A percentile compares a stretch with the other conserved stretches of the same genome.
phyloP scores from a whole-genome alignment of 257 asterid genomes.

The Solanum pinnatisectum region DNA sequence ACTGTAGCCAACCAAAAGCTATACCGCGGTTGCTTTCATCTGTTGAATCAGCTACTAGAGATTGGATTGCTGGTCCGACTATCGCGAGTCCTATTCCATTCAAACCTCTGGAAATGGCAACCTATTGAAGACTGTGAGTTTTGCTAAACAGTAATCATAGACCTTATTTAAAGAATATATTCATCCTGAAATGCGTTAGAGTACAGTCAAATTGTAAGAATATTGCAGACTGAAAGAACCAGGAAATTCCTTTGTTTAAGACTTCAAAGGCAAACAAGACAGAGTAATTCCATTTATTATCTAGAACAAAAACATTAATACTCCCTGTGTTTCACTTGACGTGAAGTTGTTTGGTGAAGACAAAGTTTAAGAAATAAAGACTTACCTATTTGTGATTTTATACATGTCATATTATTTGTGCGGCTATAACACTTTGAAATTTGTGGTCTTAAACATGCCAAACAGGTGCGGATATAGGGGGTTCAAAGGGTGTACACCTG shows the following conservation, averaged over 20 bases:
- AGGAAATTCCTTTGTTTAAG: neutral
- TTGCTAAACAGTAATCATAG: constrained; percentile 10
- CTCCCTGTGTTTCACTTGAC: neutral
- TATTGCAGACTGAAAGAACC: neutral
- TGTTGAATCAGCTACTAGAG: constrained; percentile 80
- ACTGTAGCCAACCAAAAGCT: constrained; percentile 82
- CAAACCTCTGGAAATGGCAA: constrained; percentile 80
- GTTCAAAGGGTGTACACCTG: neutral
- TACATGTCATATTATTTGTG: too few relatives aligned
- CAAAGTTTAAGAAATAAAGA: neutral
- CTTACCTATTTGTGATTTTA: too few relatives aligned
- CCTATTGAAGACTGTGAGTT: constrained; percentile 28
- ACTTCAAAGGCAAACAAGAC: neutral
- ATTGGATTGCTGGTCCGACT: constrained; percentile 72
- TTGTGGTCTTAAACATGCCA: neutral
- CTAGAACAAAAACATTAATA: neutral
- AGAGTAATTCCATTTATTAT: neutral
- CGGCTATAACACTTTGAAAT: neutral
- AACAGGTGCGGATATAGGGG: neutral
- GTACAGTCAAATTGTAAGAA: neutral
- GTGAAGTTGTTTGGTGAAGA: neutral
- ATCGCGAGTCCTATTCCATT: constrained; percentile 88
- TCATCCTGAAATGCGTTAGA: neutral
- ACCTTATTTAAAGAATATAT: neutral
- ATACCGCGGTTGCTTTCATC: constrained; percentile 74